Base-by-base conservation (phyloP, 2,329 filamentous ascomycete genomes). In the Macroventuria anomochaeta region DNA sequence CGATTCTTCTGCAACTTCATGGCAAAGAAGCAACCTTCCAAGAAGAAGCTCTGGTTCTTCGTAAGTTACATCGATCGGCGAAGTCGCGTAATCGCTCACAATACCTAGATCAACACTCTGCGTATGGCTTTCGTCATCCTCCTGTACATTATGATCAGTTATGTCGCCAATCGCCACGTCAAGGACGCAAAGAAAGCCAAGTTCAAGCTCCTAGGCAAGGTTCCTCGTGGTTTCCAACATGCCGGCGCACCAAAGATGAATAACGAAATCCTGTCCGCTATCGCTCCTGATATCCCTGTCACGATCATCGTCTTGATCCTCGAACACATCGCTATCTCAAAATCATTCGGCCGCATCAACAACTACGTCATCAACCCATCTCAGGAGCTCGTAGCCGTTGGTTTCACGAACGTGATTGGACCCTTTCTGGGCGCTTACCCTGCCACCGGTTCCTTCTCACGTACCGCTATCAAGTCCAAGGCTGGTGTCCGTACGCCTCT, bases 311-410 rank as follows among this genome's bases (percentile, higher is more conserved):
- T 99, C 15, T 82, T 97, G 53, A 82, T 99, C 26, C 96, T 97
- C 59, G 95, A 99, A 76, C 93, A 99, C 72, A 96, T 97, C 65
- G 92, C 93, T 37, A 97, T 97, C 60, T 91, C 93, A 18, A 99
- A 97, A 75, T 97, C 93, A 0, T 97, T 99, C 64, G 93, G 95
- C 10, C 85, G 93, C 57, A 85, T 97, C 64, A 97, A 97, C 80
- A 96, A 96, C 78, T 99, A 99, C 76, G 88, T 86, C n/a, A 97
- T 99, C 71, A 88, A 97, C 65, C 93, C 93, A 0, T 97, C 93
- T 0, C 93, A 99, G 73, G 93, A 99, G 74, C 85, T 99, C 77
- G 90, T 99, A 37, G 93, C 91, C 20, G 96, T 97, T 59, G 93
- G 93, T 55, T 85, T 97, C 21, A 89, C 88, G 23, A 97, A 97